Evolutionary conservation across 2,329 filamentous ascomycete species (phyloP), one percentile per base, ranked within the genome.

Genomic region (Ophiostoma novo-ulmi): DNA sequence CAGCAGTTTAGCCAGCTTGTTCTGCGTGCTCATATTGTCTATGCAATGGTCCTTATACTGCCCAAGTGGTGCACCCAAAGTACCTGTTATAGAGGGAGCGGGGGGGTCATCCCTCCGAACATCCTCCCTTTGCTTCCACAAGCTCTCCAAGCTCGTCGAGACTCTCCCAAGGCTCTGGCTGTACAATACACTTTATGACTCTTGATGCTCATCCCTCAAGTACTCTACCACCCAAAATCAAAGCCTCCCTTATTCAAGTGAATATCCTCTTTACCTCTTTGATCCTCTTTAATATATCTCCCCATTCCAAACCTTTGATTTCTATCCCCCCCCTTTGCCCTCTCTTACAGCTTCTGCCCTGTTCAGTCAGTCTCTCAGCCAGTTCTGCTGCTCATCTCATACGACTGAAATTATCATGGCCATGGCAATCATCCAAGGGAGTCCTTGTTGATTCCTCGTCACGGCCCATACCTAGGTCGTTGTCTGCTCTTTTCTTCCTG

Each of bases 401-500:
- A 38, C 22, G 41, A 20, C 20, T 22, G 65, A 70, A 52, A 70
- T 70, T 55, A 68, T 71, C 70, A 70, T 58, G 70, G 69, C 65
- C 22, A 48, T 71, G 55, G 22, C 64, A 22, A 39, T n/a, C 35
- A 39, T 39, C 68, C 70, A 71, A 71, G 70, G 70, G 68, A 68
- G 70, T 70, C 55, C 6, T 70, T 64, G 39, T 67, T 41, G 39
- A 26, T n/a, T 65, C 55, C 26, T 66, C 69, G 55, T 22, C 65
- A 68, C 14, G 13, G 36, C 55, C n/a, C 31, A 67, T 65, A 52
- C 61, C 26, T 66, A 41, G n/a, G 26, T 64, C 38, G 14, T 58
- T 6, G n/a, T 11, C 39, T 35, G 39, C 31, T 73, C 52, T 64
- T 38, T 61, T 70, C 65, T 65, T 44, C 38, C 41, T 13, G 26